Evolutionary conservation across 257 asterid species (phyloP).

Genomic region (Capsicum pubescens): DNA sequence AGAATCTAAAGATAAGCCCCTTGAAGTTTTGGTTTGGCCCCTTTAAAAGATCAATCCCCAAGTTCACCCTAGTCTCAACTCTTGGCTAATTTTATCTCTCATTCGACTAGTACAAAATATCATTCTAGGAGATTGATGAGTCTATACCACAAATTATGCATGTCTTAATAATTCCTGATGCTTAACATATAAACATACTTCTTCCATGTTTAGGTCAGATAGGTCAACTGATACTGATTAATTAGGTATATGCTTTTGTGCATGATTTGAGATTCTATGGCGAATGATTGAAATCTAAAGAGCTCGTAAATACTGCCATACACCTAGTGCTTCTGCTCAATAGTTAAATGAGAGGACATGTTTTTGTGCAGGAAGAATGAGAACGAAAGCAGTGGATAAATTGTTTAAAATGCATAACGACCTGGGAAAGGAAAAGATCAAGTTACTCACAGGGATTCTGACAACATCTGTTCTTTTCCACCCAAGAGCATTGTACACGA

Average conservation of each 20-base stretch:
- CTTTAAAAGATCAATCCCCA: constrained; percentile 16
- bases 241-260: not conserved
- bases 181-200: not conserved
- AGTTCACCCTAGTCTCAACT: constrained; percentile 15
- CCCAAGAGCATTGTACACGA: constrained; percentile 87
- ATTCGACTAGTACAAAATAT: not conserved
- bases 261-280: not conserved
- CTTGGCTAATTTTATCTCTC: not conserved
- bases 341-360: constrained; percentile 9
- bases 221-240: not conserved
- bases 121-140: constrained; percentile 1
- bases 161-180: not conserved
- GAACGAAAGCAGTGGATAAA: constrained; percentile 6
- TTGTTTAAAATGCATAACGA: not conserved
- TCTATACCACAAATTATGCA: constrained; percentile 14
- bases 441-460: constrained; percentile 80
- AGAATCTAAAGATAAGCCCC: constrained; percentile 8
- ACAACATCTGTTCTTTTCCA: constrained; percentile 84
- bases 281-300: not conserved
- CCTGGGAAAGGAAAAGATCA: not conserved
- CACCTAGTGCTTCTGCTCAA: not conserved
- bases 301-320: not conserved
- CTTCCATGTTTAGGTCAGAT: not conserved
- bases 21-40: constrained; percentile 4
- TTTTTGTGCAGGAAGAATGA: constrained; percentile 11